Evolutionary conservation across 768 basidiomycete genomes (phyloP).

Genomic region (Paxillus ammoniavirescens): DNA sequence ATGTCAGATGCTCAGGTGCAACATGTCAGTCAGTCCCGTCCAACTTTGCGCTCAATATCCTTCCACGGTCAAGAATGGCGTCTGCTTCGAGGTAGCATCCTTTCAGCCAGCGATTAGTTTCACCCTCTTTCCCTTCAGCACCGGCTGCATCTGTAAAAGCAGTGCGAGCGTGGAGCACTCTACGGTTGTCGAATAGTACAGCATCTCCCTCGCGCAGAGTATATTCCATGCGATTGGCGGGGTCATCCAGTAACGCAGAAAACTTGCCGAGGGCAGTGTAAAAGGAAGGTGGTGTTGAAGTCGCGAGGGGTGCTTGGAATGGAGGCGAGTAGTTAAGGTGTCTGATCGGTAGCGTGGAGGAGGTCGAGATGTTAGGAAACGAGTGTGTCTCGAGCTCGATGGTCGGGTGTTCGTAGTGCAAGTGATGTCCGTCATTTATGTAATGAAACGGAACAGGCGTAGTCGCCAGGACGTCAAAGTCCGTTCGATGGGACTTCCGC

Average conservation of each 20-base stretch:
- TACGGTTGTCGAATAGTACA: slow-evolving; percentile 88
- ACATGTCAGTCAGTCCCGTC: slow-evolving; percentile 2
- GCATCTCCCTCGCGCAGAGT: slow-evolving; percentile 80
- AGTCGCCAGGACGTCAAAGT: slow-evolving; percentile 57
- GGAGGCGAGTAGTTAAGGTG: slow-evolving; percentile 93
- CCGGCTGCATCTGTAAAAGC: slow-evolving; percentile 54
- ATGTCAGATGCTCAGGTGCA: neutral
- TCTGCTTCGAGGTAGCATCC: slow-evolving; percentile 81
- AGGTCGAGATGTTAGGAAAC: slow-evolving; percentile 5
- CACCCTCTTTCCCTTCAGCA: slow-evolving; percentile 40
- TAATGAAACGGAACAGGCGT: slow-evolving; percentile 87
- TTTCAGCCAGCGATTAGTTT: slow-evolving; percentile 82
- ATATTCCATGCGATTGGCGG: slow-evolving; percentile 54
- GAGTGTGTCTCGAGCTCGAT: slow-evolving; percentile 53
- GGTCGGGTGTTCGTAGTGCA: slow-evolving; percentile 70
- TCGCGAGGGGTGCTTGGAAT: slow-evolving; percentile 81
- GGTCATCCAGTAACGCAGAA: slow-evolving; percentile 52
- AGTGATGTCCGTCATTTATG: slow-evolving; percentile 84
- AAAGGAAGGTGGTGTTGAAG: slow-evolving; percentile 49
- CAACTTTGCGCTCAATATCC: slow-evolving; percentile 43
- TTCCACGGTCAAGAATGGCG: slow-evolving; percentile 55
- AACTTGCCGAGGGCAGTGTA: slow-evolving; percentile 66
- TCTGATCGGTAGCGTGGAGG: slow-evolving; percentile 37
- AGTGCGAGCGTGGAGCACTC: slow-evolving; percentile 84
- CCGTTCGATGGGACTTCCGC: slow-evolving; percentile 40